These are phyloP conservation scores for Aspergillus unguis DNA, from an alignment of 2,329 filamentous ascomycete species.

Conservation along the genomic window DNA sequence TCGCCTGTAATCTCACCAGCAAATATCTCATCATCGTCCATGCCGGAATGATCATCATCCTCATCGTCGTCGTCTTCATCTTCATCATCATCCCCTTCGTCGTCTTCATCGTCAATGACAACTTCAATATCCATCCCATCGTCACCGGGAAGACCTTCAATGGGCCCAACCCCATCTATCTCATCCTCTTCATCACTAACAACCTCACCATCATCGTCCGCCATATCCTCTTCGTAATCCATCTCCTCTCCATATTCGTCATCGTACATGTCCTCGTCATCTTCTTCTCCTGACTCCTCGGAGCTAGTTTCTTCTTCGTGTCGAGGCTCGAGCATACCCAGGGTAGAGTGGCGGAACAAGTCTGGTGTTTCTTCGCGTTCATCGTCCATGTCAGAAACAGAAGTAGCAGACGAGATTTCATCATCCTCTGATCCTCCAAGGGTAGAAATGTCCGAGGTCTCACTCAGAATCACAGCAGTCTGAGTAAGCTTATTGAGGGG, in stretches of 20 bases:
- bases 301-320: conserved; percentile 79
- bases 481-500: conserved; percentile 84
- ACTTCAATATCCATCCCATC: conserved; percentile 75
- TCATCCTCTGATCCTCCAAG: conserved; percentile 74
- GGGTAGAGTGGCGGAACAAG: conserved; percentile 90
- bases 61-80: conserved; percentile 59
- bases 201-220: conserved; percentile 75
- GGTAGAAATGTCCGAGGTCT: conserved; percentile 69
- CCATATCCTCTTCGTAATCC: conserved; percentile 83
- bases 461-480: conserved; percentile 81
- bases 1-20: conserved; percentile 55
- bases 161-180: conserved; percentile 71
- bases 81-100: conserved; percentile 62
- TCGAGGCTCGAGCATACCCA: conserved; percentile 88
- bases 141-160: conserved; percentile 62
- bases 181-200: conserved; percentile 87
- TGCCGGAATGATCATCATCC: conserved; percentile 60
- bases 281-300: conserved; percentile 63
- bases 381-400: conserved; percentile 81
- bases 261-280: conserved; percentile 90
- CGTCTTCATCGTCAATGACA: conserved; percentile 73
- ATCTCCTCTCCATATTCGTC: conserved; percentile 86
- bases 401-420: conserved; percentile 81
- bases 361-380: conserved; percentile 93
- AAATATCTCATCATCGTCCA: conserved; percentile 51